Evolutionary conservation across 768 basidiomycete genomes (phyloP).

Genomic region (Psilocybe sp.): DNA sequence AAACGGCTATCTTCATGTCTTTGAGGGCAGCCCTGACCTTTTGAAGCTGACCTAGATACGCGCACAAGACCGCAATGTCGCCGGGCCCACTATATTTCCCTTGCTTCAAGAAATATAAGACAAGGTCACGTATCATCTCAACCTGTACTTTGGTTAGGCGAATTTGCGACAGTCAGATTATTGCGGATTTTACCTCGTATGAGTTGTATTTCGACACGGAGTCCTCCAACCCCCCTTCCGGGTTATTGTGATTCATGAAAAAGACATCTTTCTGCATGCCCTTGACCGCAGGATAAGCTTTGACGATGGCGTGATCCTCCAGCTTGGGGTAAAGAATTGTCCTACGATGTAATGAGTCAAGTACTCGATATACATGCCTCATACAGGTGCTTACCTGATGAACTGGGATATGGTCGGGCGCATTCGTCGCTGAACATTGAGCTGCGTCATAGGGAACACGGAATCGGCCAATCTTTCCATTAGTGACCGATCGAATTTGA

Average conservation of each 20-base stretch:
- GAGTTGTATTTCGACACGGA: slow-evolving; percentile 62
- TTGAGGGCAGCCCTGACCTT: slow-evolving; percentile 35
- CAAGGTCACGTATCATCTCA: slow-evolving; percentile 41
- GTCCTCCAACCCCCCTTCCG: slow-evolving; percentile 61
- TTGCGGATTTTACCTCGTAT: slow-evolving; percentile 52
- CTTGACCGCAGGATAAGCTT: slow-evolving; percentile 49
- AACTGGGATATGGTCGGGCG: slow-evolving; percentile 63
- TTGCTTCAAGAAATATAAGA: slow-evolving; percentile 39
- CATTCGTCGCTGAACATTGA: slow-evolving; percentile 76
- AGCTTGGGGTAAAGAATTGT: slow-evolving; percentile 60
- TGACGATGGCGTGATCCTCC: slow-evolving; percentile 53
- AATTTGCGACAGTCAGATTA: background rate
- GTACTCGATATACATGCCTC: background rate
- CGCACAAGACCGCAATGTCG: slow-evolving; percentile 46
- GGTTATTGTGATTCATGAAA: slow-evolving; percentile 62
- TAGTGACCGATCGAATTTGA: slow-evolving; percentile 67
- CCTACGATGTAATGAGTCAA: slow-evolving; percentile 27
- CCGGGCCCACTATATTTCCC: slow-evolving; percentile 41
- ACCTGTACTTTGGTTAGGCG: slow-evolving; percentile 25
- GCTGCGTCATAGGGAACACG: slow-evolving; percentile 63
- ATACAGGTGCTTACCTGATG: slow-evolving; percentile 38
- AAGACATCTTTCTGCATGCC: slow-evolving; percentile 64
- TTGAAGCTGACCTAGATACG: slow-evolving; percentile 43
- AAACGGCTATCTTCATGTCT: slow-evolving; percentile 47
- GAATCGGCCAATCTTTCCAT: slow-evolving; percentile 68